Percentiles rank a stretch among this genome's conserved stretches.
These are phyloP conservation scores for Globisporangium cystogenes DNA, from an alignment of 352 stramenopile genomes.

Conservation along the genomic window DNA sequence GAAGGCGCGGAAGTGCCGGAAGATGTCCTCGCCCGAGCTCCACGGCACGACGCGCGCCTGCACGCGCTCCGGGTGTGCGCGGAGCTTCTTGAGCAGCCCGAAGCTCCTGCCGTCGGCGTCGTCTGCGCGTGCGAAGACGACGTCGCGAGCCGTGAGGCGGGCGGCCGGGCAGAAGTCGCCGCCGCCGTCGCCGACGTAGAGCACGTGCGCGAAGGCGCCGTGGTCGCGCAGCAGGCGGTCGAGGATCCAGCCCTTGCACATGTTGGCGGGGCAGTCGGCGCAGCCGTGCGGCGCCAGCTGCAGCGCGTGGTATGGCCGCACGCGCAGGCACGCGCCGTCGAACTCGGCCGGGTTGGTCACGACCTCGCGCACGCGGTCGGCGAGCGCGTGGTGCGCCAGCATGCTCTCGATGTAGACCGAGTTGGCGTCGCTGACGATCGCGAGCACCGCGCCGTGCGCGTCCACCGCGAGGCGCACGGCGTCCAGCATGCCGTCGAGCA, in stretches of 20 bases:
- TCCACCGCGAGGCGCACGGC: slow-evolving; percentile 44
- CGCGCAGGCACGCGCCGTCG: slow-evolving; percentile 26
- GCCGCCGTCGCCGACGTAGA: slow-evolving; percentile 70
- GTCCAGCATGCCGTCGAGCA: slow-evolving; percentile 66
- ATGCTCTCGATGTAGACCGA: slow-evolving; percentile 78
- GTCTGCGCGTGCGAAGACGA: slow-evolving; percentile 58
- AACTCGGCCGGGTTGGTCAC: slow-evolving; percentile 38
- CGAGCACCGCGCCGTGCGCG: slow-evolving; percentile 31
- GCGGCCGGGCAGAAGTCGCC: slow-evolving; percentile 69
- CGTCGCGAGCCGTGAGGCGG: slow-evolving; percentile 33
- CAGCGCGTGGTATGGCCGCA: slow-evolving; percentile 49
- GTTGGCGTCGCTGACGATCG: slow-evolving; percentile 80
- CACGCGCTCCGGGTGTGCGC: slow-evolving; percentile 23
- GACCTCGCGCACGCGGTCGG: slow-evolving; percentile 32
- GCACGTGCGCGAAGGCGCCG: slow-evolving; percentile 27
- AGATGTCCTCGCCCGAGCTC: slow-evolving; percentile 61
- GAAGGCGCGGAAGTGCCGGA: slow-evolving; percentile 31
- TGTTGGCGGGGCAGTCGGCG: slow-evolving; percentile 56
- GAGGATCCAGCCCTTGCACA: slow-evolving; percentile 79
- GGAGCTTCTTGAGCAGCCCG: slow-evolving; percentile 50
- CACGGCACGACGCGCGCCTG: slow-evolving; percentile 46
- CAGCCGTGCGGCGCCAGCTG: slow-evolving; percentile 40
- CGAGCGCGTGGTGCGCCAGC: slow-evolving; percentile 34
- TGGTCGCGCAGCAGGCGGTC: slow-evolving; percentile 30
- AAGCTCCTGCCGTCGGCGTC: slow-evolving; percentile 42